Percentiles rank a stretch among this genome's conserved stretches.
phyloP scores from a whole-genome alignment of 495 filamentous ascomycete species.

The Neurospora tetrasperma region DNA sequence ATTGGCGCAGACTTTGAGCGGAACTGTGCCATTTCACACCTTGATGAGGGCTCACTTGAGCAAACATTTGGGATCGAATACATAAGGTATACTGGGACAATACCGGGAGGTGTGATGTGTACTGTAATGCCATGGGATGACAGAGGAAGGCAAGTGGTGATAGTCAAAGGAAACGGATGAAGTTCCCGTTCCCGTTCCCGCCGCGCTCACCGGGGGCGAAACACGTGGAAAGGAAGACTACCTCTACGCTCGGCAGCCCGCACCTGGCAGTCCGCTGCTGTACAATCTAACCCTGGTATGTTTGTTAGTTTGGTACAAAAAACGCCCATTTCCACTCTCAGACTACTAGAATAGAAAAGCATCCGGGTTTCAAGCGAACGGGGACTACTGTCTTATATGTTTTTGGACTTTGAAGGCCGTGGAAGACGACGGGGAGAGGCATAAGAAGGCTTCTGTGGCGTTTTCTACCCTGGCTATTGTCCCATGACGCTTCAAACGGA shows the following conservation, averaged over 20 bases:
- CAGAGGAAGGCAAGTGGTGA: neutral
- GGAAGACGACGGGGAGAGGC: no score
- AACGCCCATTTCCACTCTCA: no score
- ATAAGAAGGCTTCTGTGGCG: no score
- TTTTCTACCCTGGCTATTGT: no score
- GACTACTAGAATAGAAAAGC: no score
- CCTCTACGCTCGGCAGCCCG: neutral
- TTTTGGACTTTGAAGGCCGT: no score
- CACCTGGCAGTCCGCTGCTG: neutral
- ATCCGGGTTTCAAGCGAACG: no score
- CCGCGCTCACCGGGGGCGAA: neutral
- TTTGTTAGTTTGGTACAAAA: no score
- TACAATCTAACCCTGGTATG: no score
- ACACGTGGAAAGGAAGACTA: neutral
- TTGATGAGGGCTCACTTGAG: neutral
- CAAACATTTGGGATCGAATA: neutral
- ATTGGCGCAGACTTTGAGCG: neutral
- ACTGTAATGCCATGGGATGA: neutral
- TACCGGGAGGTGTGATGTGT: neutral
- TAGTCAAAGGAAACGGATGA: neutral
- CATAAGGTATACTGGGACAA: neutral
- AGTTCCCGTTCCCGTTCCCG: neutral
- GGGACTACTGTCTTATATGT: no score
- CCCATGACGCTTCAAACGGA: no score
- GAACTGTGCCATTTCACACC: neutral